Evolutionary conservation across 306 rosid species (phyloP).

Genomic region (Inga laurina): DNA sequence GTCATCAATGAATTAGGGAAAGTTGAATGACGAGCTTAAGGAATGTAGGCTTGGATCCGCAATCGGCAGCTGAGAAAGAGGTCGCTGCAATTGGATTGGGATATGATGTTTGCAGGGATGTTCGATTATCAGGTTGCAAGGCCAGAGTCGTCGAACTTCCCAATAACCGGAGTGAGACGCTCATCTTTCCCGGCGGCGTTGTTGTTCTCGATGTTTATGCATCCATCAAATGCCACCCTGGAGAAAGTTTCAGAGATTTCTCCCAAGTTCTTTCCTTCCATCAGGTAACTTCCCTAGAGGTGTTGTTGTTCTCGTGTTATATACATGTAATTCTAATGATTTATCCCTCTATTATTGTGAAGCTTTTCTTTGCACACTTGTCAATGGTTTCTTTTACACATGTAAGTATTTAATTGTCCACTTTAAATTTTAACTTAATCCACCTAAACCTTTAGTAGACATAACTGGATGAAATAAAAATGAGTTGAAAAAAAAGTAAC

Average conservation of each 20-base stretch:
- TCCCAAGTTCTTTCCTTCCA: slow-evolving; percentile 61
- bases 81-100: slow-evolving; percentile 61
- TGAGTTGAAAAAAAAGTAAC: no score
- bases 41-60: slow-evolving; percentile 36
- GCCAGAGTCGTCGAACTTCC: slow-evolving; percentile 51
- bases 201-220: slow-evolving; percentile 48
- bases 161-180: slow-evolving; percentile 41
- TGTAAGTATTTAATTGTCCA: no score
- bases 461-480: no score
- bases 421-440: no score
- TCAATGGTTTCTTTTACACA: no score
- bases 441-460: no score
- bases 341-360: no score
- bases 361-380: no score
- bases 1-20: not conserved
- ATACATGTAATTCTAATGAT: no score
- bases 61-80: slow-evolving; percentile 58
- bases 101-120: slow-evolving; percentile 53
- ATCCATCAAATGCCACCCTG: slow-evolving; percentile 65
- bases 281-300: slow-evolving; percentile 39
- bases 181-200: slow-evolving; percentile 54
- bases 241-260: slow-evolving; percentile 60
- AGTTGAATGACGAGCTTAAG: slow-evolving; percentile 17
- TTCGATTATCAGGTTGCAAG: slow-evolving; percentile 49
- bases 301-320: no score